Base-by-base conservation (phyloP, 129 eudicot species). In the Chrysanthemum lavandulifolium region DNA sequence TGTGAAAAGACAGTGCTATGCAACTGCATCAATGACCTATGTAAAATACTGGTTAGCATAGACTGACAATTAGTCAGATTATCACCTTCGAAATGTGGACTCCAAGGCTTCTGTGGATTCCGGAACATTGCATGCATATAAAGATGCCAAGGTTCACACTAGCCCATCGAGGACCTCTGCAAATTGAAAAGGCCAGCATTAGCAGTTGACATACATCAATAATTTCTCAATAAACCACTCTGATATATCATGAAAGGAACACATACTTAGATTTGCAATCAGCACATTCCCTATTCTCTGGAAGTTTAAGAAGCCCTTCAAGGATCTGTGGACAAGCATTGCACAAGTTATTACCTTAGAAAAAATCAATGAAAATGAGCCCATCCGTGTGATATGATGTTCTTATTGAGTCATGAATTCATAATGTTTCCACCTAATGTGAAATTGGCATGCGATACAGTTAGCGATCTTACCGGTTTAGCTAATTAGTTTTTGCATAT, bases 91-190 rank as follows among this genome's bases (percentile, higher is more conserved):
- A 91, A 55, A 88, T 91, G 78, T 91, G 97, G 50, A 91, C 97
- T 50, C 97, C 97, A 67, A 91, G 97, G 77, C 93, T 87, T 79
- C 93, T 83, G 72, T 91, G 97, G 71, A 88, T 79, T 76, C 97
- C 97, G 16, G 96, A 91, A 68, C 97, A 91, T 67, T 83, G 96
- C 96, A 91, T 78, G 82, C 97, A 91, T 81, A 91, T 84, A 64
- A 91, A 91, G 75, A 88, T 86, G 58, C 97, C 97, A 21, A 91
- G 89, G 76, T 91, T 91, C 82, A 91, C 85, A 65, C 97, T 91
- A 49, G 97, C 96, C 97, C 97, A 91, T 73, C 97, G 78, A 67
- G 96, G 97, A 36, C 91, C 96, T 87, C 97, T 88, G 90, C 19
- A 67, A 80, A 9, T 47, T 19, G 21, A 58, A 33, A 33, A 79